Evolutionary conservation across 345 rosid genomes (phyloP), one percentile per base, ranked within the genome.

Genomic region (Eucalyptus decipiens): DNA sequence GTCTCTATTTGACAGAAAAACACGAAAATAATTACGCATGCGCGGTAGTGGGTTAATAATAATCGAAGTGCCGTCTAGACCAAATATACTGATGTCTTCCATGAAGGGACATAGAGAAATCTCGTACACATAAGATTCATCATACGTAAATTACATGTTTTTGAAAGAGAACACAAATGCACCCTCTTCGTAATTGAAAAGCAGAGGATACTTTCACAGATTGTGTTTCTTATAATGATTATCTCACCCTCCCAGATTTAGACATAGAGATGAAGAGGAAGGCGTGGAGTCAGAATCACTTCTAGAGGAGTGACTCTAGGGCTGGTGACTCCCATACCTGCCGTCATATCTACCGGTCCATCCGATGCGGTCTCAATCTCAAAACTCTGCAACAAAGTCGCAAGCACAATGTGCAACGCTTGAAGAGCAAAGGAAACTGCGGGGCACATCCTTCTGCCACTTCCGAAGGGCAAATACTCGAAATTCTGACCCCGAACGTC

Each of bases 401-500:
- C 95, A 62, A 95, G 89, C n/a, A 92, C 89, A 37, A 94, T 76
- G 86, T 91, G 92, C 40, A 91, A 88, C 32, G 92, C 89, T 89
- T 90, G 95, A 51, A 94, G 80, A 0, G 95, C 94, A 85, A 94
- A 87, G 1, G 95, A 90, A 23, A 91, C 87, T 12, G 91, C 96
- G 4, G 95, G 95, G 50, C 95, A 93, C 34, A 91, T 89, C 88
- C 95, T 93, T 87, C 95, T 89, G 19, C 95, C 95, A 4, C 93
- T 88, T 11, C 95, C 94, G 88, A 94, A 93, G 7, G 94, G 96
- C 34, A 95, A 87, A 81, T 93, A 85, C 91, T 92, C 94, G 87
- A 91, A 94, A 52, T 92, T 89, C 58, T 93, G 93, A 28, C 96
- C 95, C 87, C 91, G 89, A 26, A 91, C 92, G 87, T 94, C 95